Base-by-base conservation (phyloP, 1,139 yeast species). In the Kodamaea ohmeri region DNA sequence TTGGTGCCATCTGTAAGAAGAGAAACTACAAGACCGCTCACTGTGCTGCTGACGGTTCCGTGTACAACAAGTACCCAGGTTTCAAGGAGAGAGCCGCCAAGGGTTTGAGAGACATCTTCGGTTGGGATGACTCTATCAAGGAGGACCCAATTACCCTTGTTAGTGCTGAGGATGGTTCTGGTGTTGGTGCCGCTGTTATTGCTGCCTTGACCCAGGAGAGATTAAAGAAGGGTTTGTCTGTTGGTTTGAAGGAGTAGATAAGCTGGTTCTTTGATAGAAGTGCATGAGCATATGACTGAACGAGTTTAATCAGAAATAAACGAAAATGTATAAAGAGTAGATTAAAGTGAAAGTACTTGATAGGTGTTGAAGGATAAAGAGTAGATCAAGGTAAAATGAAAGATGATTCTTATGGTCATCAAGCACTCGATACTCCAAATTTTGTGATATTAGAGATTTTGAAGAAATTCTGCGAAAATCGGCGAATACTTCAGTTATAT, bases 1-100 rank as follows among this genome's bases (percentile, higher is more conserved):
- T 90, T 52, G 97, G 96, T 43, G 97, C 97, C 42, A 83, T 92
- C 53, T 83, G 94, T 63, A 78, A 81, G 60, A 90, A 89, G 81
- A 83, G 94, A 71, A 82, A 80, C 43, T 78, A 82, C 69, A 67
- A 71, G 43, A 67, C 77, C 31, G 95, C 88, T 45, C 92, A 89
- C 57, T 86, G 90, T 63, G 98, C 97, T 41, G 96, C 97, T 45
- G 98, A 92, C 59, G 98, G 98, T 47, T 88, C 97, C 11, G 97
- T 92, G 34, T 87, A 74, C 73, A 85, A 88, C 76, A 86, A 77
- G 68, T 92, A 92, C 70, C 98, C 98, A 36, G 83, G 81, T 42
- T 92, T 92, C 76, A 79, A 83, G 62, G 83, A 82, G 58, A 80
- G 96, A 60, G 96, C 96, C 29, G 95, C 95, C 37, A 74, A 77